Evolutionary conservation across 768 basidiomycete genomes (phyloP).

Genomic region (Agaricus subrufescens): DNA sequence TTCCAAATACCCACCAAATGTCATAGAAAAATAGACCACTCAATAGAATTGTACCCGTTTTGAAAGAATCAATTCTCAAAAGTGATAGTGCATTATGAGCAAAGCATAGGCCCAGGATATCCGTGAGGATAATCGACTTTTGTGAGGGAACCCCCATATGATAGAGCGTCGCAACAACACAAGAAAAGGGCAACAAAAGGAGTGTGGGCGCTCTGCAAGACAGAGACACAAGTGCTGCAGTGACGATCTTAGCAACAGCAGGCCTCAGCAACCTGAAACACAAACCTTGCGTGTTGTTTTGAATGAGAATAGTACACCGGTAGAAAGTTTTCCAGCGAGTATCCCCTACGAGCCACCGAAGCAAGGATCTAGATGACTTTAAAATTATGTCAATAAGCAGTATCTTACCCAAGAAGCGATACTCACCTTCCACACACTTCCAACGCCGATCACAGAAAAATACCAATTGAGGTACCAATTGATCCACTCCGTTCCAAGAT

Average conservation of each 20-base stretch:
- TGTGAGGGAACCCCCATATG: conserved; percentile 35
- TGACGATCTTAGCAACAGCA: conserved; percentile 12
- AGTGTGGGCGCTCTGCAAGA: conserved; percentile 58
- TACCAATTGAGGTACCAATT: conserved; percentile 79
- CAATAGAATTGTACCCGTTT: conserved; percentile 79
- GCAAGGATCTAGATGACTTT: conserved; percentile 50
- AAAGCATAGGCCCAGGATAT: conserved; percentile 74
- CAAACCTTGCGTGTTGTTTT: conserved; percentile 32
- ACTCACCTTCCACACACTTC: conserved; percentile 66
- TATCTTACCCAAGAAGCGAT: background rate
- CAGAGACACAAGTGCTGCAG: conserved; percentile 29
- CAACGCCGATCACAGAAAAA: conserved; percentile 60
- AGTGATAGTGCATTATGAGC: conserved; percentile 75
- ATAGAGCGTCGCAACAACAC: conserved; percentile 65
- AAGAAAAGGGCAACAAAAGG: conserved; percentile 51
- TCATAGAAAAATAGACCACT: conserved; percentile 90
- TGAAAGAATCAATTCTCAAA: conserved; percentile 85
- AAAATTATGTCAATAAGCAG: background rate
- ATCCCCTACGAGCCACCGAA: conserved; percentile 43
- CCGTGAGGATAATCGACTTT: conserved; percentile 70
- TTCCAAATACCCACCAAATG: conserved; percentile 93
- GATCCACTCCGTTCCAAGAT: conserved; percentile 76
- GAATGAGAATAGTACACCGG: conserved; percentile 33
- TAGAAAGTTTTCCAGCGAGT: conserved; percentile 57
- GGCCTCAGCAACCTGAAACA: conserved; percentile 6